A percentile compares a stretch with the other conserved stretches of the same genome.
phyloP scores from a whole-genome alignment of 441 rosid species.

The Adansonia madagascariensis region DNA sequence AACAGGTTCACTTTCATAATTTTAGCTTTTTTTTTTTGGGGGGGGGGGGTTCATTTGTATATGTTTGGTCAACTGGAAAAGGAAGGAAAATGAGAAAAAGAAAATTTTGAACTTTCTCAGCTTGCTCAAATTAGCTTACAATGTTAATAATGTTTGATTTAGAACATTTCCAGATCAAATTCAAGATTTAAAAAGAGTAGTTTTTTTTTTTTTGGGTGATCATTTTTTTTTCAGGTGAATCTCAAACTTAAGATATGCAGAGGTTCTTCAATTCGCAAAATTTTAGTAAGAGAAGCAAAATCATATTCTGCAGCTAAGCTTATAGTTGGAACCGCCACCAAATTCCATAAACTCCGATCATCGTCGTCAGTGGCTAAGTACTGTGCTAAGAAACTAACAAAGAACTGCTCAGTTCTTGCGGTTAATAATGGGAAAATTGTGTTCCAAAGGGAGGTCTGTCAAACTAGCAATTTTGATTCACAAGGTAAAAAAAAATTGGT shows the following conservation, averaged over 20 bases:
- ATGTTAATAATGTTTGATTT: neutral
- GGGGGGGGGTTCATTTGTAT: too few relatives aligned
- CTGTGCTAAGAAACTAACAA: constrained; percentile 59
- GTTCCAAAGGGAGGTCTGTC: constrained; percentile 61
- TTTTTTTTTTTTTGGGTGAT: constrained; percentile 19
- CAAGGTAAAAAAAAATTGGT: constrained; percentile 38
- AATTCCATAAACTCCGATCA: constrained; percentile 52
- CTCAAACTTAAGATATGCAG: constrained; percentile 78
- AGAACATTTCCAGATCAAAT: neutral
- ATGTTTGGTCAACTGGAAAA: constrained; percentile 15
- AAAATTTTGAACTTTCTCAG: neutral
- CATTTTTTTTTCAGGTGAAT: constrained; percentile 57
- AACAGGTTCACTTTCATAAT: constrained; percentile 52
- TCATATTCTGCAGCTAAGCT: constrained; percentile 56
- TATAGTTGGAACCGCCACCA: constrained; percentile 55
- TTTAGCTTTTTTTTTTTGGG: neutral
- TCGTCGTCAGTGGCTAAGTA: constrained; percentile 65
- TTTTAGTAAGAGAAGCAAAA: constrained; percentile 62
- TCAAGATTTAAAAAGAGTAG: neutral
- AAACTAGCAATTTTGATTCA: constrained; percentile 31
- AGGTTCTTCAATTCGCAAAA: constrained; percentile 54
- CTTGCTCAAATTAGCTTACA: neutral
- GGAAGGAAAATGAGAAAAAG: neutral
- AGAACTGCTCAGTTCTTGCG: constrained; percentile 60
- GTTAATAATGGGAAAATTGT: constrained; percentile 67